Base-by-base conservation (phyloP, 1,284 basidiomycete species). In the Amylostereum areolatum region DNA sequence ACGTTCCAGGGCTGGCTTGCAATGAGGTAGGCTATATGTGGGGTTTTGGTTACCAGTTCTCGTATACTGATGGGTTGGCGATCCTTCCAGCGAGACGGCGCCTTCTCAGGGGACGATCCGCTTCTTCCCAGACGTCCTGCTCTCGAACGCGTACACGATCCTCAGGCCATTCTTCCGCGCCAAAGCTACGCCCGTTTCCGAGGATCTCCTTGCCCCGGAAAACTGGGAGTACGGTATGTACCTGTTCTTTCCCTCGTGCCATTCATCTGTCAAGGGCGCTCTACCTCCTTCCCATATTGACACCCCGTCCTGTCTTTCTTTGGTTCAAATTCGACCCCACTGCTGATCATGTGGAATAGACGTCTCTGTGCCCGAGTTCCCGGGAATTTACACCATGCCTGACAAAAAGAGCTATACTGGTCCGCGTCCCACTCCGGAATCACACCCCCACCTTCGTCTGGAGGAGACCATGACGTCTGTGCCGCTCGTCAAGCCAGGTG, bases 91-190 rank as follows among this genome's bases (percentile, higher is more conserved):
- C 56, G 77, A 84, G 58, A 92, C 84, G 0, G 83, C 73, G 0
- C 87, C 89, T 0, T 75, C 71, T 1, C 78, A 94, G 61, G 90
- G 92, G 11, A 94, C 91, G 0, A 70, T 94, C 3, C 74, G 71
- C 56, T 85, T 93, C 10, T 91, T 89, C 66, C 90, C 92, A 0
- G 75, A 85, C 56, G 71, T 95, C 7, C 59, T 75, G 6, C 71
- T 92, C 25, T 81, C 85, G 8, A 89, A 89, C 46, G 81, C 89
- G 0, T 94, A 94, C 65, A 79, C 79, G 51, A 85, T 93, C 27
- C 73, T 96, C 2, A 78, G 91, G 1, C 92, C 92, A 0, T 90
- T 96, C 72, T 93, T 95, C 77, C 73, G 69, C 25, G 77, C 74
- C 2, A 66, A 67, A 7, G 68, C 76, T 12, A 58, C 71, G 1